Percentiles rank a stretch among this genome's conserved stretches.
Conservation (phyloP, 1,139 yeast species). For the Yamadazyma diospyri region DNA sequence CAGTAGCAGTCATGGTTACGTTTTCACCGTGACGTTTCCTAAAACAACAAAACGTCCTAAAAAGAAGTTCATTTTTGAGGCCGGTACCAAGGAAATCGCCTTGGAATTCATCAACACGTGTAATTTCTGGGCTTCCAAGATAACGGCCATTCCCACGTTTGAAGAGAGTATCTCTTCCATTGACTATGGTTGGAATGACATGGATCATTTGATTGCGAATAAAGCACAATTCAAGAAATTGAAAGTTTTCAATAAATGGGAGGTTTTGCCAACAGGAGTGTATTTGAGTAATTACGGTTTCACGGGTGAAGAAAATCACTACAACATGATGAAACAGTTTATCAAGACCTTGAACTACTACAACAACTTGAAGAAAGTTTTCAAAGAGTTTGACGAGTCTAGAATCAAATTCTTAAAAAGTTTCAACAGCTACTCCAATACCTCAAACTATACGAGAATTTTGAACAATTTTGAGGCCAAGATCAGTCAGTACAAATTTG, state of each 20-base stretch:
- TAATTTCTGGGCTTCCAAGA: slow-evolving; percentile 88
- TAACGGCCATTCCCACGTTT: slow-evolving; percentile 71
- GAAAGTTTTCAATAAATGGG: slow-evolving; percentile 39
- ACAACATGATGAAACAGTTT: slow-evolving; percentile 47
- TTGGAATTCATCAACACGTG: slow-evolving; percentile 71
- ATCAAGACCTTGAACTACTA: slow-evolving; percentile 43
- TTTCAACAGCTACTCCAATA: slow-evolving; percentile 24
- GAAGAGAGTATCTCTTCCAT: slow-evolving; percentile 63
- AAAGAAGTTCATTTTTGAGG: slow-evolving; percentile 45
- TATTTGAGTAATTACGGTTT: slow-evolving; percentile 34
- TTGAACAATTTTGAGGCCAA: slow-evolving; percentile 38
- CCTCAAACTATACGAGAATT: slow-evolving; percentile 36
- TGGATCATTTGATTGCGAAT: slow-evolving; percentile 33
- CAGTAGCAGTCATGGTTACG: slow-evolving; percentile 7
- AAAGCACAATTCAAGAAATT: slow-evolving; percentile 34
- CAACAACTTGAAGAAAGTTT: slow-evolving; percentile 36
- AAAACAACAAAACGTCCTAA: slow-evolving; percentile 28
- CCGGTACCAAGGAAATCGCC: slow-evolving; percentile 70
- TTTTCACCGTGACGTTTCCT: slow-evolving; percentile 43
- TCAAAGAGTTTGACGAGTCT: slow-evolving; percentile 31
- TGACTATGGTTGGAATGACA: slow-evolving; percentile 78
- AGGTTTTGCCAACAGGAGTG: slow-evolving; percentile 39
- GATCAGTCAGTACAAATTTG: slow-evolving; percentile 40
- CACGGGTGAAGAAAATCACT: slow-evolving; percentile 26
- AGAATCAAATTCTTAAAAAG: slow-evolving; percentile 29